Conservation (phyloP, 2,329 filamentous ascomycete species). For the Intubia oerlemansii region DNA sequence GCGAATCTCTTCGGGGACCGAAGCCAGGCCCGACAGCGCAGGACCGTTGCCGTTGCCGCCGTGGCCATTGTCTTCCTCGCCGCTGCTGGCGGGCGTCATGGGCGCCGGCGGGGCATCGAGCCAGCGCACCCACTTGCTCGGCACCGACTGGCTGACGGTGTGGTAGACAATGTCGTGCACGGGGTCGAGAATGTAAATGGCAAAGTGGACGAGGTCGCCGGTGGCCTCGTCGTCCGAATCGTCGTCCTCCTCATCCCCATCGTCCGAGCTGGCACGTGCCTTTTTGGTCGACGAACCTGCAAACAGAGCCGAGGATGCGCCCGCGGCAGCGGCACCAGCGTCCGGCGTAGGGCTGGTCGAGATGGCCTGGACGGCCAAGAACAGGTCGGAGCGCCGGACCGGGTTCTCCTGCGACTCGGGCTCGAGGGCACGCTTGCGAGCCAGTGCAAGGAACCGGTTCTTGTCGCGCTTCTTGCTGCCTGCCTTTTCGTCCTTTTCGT, state of each 20-base stretch:
- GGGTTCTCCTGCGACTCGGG: constrained; percentile 68
- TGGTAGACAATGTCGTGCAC: constrained; percentile 79
- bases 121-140: constrained; percentile 76
- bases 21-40: constrained; percentile 5
- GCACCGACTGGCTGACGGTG: constrained; percentile 63
- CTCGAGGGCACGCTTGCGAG: constrained; percentile 44
- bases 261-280: constrained; percentile 43
- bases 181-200: constrained; percentile 66
- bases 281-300: constrained; percentile 29
- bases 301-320: constrained; percentile 48
- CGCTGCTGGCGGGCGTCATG: constrained; percentile 28
- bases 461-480: constrained; percentile 1
- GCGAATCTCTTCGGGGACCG: constrained; percentile 63
- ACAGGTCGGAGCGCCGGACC: constrained; percentile 81
- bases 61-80: neutral
- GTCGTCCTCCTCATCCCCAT: constrained; percentile 41
- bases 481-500: too few relatives aligned
- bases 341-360: constrained; percentile 15
- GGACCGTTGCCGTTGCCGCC: constrained; percentile 10
- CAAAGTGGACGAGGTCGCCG: constrained; percentile 45
- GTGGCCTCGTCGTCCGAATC: constrained; percentile 46
- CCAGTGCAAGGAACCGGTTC: too few relatives aligned
- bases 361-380: constrained; percentile 85
- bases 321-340: too few relatives aligned
- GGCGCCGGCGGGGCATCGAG: constrained; percentile 55